phyloP scores from a whole-genome alignment of 2,329 filamentous ascomycete genomes.

The Arthroderma sp. region DNA sequence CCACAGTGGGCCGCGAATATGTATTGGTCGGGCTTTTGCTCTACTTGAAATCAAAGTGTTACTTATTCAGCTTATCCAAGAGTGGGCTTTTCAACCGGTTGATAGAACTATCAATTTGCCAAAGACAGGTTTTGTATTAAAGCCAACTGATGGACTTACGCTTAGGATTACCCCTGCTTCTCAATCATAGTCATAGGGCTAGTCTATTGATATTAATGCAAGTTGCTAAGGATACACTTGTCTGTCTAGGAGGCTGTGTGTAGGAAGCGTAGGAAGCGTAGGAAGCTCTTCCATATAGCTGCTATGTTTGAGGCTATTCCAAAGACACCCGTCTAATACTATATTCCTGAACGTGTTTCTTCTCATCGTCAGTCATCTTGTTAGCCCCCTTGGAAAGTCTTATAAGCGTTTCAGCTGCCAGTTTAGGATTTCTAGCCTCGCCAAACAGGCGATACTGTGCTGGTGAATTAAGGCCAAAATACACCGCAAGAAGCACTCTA shows the following conservation, averaged over 20 bases:
- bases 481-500: conserved; percentile 24
- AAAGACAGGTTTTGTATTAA: conserved; percentile 1
- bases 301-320: neutral
- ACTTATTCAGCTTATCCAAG: neutral
- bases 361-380: conserved; percentile 15
- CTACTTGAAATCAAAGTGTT: conserved; percentile 6
- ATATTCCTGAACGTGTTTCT: neutral
- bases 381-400: conserved; percentile 19
- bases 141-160: conserved; percentile 1
- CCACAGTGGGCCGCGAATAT: conserved; percentile 3
- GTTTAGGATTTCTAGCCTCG: conserved; percentile 20
- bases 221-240: neutral
- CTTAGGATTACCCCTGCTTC: neutral
- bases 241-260: neutral
- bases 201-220: neutral
- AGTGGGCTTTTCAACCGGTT: conserved; percentile 3
- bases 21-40: conserved; percentile 4
- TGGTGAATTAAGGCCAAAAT: conserved; percentile 27
- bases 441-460: conserved; percentile 30
- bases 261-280: neutral
- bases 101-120: neutral
- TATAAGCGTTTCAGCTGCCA: conserved; percentile 26
- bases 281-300: neutral
- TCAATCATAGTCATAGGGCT: neutral
- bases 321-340: too few relatives aligned